phyloP scores from a whole-genome alignment of 768 basidiomycete species.

The Tulasnella sp. region DNA sequence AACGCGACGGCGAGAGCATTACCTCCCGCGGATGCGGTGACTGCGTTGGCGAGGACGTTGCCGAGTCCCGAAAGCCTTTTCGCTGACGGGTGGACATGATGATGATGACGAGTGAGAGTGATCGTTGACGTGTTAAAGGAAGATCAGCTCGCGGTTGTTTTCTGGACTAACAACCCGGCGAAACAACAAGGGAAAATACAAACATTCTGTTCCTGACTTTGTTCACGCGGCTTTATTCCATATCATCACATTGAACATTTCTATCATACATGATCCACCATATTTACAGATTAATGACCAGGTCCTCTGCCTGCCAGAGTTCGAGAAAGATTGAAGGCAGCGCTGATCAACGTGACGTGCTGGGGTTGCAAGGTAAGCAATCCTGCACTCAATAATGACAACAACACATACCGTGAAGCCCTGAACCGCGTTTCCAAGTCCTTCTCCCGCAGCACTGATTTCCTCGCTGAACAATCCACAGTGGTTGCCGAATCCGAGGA shows the following conservation, averaged over 20 bases:
- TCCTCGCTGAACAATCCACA: constrained; percentile 28
- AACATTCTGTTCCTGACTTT: too few species aligned
- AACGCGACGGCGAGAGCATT: constrained; percentile 1
- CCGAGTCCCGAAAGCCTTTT: constrained; percentile 1
- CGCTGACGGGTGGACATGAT: constrained; percentile 11
- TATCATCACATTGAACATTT: not conserved
- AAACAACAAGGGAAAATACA: constrained; percentile 1
- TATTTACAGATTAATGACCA: too few species aligned
- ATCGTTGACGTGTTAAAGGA: constrained; percentile 13
- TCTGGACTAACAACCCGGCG: too few species aligned
- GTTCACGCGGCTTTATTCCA: not conserved
- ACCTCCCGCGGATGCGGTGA: not conserved
- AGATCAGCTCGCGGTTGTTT: too few species aligned
- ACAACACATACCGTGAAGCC: constrained; percentile 51
- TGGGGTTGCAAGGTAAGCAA: not conserved
- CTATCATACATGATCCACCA: too few species aligned
- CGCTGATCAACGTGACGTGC: constrained; percentile 16
- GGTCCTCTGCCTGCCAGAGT: too few species aligned
- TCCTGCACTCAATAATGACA: not conserved
- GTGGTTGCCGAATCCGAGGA: constrained; percentile 27
- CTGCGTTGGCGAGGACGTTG: not conserved
- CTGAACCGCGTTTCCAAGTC: constrained; percentile 78
- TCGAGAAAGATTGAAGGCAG: constrained; percentile 16
- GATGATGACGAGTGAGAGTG: constrained; percentile 4
- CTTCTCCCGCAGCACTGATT: constrained; percentile 22